Percentiles rank a stretch among this genome's conserved stretches.
These are phyloP conservation scores for Plasmodium malariae DNA, from an alignment of 169 alveolate genomes.

Conservation along the genomic window DNA sequence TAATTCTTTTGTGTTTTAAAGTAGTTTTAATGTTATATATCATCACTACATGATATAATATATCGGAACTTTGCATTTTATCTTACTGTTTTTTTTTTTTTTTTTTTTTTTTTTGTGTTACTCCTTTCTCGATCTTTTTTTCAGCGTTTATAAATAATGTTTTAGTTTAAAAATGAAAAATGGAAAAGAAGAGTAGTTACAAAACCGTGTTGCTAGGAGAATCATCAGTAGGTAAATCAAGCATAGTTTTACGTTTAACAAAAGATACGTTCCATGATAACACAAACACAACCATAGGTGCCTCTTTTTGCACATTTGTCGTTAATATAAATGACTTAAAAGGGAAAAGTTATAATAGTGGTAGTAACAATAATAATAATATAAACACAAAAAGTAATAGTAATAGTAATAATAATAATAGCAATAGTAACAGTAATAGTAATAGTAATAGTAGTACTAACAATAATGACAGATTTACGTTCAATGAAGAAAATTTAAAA, in stretches of 20 bases:
- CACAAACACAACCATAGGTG: constrained; percentile 93
- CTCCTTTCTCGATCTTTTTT: not conserved
- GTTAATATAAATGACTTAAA: constrained; percentile 77
- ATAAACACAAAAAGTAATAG: not conserved
- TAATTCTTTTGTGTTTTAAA: not conserved
- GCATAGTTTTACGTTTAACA: constrained; percentile 92
- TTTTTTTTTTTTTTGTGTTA: constrained; percentile 37
- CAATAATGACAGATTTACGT: constrained; percentile 11
- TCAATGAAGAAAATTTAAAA: constrained; percentile 26
- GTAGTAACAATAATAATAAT: not conserved
- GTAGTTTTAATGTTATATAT: too few relatives aligned
- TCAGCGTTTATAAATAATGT: constrained; percentile 13
- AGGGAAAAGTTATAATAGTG: constrained; percentile 25
- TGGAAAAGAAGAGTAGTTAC: constrained; percentile 85
- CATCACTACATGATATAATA: too few relatives aligned
- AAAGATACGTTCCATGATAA: constrained; percentile 92
- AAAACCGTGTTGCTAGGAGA: constrained; percentile 94
- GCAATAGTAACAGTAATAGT: constrained; percentile 1
- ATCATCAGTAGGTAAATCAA: constrained; percentile 93
- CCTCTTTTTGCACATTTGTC: constrained; percentile 89
- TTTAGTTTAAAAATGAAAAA: constrained; percentile 52
- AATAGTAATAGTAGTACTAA: constrained; percentile 6
- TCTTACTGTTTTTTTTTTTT: not conserved
- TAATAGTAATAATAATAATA: not conserved
- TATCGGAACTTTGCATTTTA: not conserved